A percentile compares a stretch with the other conserved stretches of the same genome.
phyloP scores from a whole-genome alignment of 495 filamentous ascomycete genomes.

The Lasiosphaeria miniovina region DNA sequence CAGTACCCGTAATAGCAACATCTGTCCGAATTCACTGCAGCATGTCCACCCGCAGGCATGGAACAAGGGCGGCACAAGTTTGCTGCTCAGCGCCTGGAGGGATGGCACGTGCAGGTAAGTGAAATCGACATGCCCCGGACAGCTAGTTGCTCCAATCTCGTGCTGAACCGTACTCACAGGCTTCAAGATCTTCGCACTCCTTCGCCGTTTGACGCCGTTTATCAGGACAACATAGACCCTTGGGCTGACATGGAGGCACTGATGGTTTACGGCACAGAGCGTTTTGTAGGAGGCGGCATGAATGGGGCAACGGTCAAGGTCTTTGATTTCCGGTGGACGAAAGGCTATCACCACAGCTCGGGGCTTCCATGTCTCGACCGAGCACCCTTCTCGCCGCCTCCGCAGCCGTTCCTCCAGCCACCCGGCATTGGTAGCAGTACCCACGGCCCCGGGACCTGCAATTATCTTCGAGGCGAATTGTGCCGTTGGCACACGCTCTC shows the following conservation, averaged over 20 bases:
- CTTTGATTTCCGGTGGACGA: conserved; percentile 48
- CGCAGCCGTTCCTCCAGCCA: conserved; percentile 27
- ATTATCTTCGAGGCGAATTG: conserved; percentile 20
- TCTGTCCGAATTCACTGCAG: conserved; percentile 36
- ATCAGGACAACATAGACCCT: conserved; percentile 45
- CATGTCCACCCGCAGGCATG: conserved; percentile 32
- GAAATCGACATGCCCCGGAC: neutral
- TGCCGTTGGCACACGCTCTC: conserved; percentile 46
- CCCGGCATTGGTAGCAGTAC: conserved; percentile 6
- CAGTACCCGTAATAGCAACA: conserved; percentile 16
- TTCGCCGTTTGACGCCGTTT: conserved; percentile 34
- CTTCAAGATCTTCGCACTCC: conserved; percentile 45
- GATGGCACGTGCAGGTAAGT: conserved; percentile 44
- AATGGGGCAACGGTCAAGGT: conserved; percentile 37
- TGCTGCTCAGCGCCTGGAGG: conserved; percentile 47
- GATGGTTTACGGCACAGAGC: conserved; percentile 40
- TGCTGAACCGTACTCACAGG: conserved; percentile 12
- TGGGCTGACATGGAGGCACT: conserved; percentile 38
- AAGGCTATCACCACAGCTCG: conserved; percentile 42
- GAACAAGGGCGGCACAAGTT: conserved; percentile 27
- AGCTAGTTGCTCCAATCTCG: too few species aligned
- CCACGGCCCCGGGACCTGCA: conserved; percentile 20
- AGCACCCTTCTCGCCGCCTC: conserved; percentile 35
- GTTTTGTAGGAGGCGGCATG: conserved; percentile 41
- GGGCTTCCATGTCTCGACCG: conserved; percentile 35